Evolutionary conservation across 208 protist species (phyloP).

Genomic region (Leptomonas seymouri): DNA sequence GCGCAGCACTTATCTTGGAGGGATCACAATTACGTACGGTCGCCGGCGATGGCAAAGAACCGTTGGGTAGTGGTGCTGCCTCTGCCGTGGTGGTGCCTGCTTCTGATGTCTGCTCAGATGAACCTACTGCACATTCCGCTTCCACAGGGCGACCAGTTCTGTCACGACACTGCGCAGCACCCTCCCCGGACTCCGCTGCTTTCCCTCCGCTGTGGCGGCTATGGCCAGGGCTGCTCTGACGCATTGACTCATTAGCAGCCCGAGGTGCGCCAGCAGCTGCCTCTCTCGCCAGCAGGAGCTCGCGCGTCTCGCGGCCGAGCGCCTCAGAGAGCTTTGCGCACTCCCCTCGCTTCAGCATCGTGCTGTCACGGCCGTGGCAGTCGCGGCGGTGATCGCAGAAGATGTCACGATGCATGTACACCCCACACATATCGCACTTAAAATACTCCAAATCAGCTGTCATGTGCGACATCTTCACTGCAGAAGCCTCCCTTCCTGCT

Average conservation of each 20-base stretch:
- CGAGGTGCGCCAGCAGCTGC: background rate
- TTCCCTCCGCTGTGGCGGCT: too few species aligned
- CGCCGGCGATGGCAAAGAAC: background rate
- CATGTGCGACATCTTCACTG: conserved; percentile 44
- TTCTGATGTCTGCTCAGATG: too few species aligned
- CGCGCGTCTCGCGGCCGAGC: conserved; percentile 39
- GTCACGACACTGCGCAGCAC: too few species aligned
- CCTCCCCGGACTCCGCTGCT: too few species aligned
- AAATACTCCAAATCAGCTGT: conserved; percentile 80
- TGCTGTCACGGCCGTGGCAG: conserved; percentile 58
- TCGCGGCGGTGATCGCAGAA: conserved; percentile 77
- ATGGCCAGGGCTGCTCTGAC: too few species aligned
- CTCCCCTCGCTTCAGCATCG: conserved; percentile 53
- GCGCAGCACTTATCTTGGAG: background rate
- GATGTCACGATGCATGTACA: conserved; percentile 77
- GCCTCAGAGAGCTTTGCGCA: conserved; percentile 38
- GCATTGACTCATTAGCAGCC: background rate
- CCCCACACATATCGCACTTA: conserved; percentile 76
- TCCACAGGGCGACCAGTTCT: too few species aligned
- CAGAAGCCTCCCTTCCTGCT: background rate
- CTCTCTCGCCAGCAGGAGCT: conserved; percentile 23
- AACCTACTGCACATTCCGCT: too few species aligned
- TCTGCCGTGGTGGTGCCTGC: background rate
- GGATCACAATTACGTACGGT: background rate
- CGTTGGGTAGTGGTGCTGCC: background rate